A percentile compares a stretch with the other conserved stretches of the same genome.
Evolutionary conservation across 2,329 filamentous ascomycete genomes (phyloP).

Genomic region (Phyllosticta paracitricarpa): DNA sequence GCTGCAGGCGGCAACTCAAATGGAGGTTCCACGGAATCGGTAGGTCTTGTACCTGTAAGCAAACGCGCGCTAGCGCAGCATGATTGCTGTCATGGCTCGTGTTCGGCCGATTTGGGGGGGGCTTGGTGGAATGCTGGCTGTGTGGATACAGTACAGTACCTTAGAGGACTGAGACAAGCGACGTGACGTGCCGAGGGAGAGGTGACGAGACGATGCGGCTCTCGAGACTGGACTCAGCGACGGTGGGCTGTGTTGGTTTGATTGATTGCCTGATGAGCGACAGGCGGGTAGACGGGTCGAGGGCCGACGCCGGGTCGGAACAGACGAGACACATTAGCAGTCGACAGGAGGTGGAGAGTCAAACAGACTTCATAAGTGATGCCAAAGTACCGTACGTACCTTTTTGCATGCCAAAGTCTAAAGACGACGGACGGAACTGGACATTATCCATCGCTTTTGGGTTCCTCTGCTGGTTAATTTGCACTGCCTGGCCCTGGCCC

Average conservation of each 20-base stretch:
- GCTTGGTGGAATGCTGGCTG: background rate
- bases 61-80: background rate
- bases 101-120: background rate
- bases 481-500: too few relatives aligned
- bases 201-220: background rate
- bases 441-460: too few relatives aligned
- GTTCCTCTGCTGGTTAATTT: too few relatives aligned
- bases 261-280: too few relatives aligned
- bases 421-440: too few relatives aligned
- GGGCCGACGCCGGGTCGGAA: too few relatives aligned
- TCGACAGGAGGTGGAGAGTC: too few relatives aligned
- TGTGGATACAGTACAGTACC: background rate
- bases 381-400: too few relatives aligned
- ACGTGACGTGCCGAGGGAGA: background rate
- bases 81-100: background rate
- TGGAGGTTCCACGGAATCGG: background rate
- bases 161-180: background rate
- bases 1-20: background rate
- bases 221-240: background rate
- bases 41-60: background rate
- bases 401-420: too few relatives aligned
- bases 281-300: background rate
- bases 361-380: too few relatives aligned
- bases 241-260: too few relatives aligned
- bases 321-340: too few relatives aligned